These are phyloP conservation scores for Suhomyces guaymorum DNA, from an alignment of 1,139 yeast genomes.

Conservation along the genomic window DNA sequence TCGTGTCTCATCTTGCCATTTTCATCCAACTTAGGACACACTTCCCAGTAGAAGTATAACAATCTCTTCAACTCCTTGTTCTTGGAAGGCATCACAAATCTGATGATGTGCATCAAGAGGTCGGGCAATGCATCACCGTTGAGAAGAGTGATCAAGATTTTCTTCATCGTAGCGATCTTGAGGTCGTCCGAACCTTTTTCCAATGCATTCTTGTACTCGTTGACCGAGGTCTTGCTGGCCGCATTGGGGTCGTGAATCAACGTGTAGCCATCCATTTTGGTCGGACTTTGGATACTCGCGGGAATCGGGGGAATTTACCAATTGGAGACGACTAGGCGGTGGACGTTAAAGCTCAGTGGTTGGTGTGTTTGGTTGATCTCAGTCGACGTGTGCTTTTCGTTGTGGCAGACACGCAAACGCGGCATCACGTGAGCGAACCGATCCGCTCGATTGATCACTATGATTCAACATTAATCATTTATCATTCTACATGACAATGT, in stretches of 20 bases:
- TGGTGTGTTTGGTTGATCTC: constrained; percentile 8
- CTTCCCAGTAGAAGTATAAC: constrained; percentile 96
- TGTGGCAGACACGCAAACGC: background rate
- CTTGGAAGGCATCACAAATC: constrained; percentile 95
- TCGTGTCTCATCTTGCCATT: constrained; percentile 95
- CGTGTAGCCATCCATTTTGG: constrained; percentile 58
- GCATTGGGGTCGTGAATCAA: constrained; percentile 76
- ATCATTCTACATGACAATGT: background rate
- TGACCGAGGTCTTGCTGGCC: constrained; percentile 66
- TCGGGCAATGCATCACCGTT: constrained; percentile 97
- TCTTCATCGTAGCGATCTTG: constrained; percentile 88
- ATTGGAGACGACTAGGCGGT: constrained; percentile 1
- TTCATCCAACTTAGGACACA: constrained; percentile 86
- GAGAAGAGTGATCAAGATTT: constrained; percentile 79
- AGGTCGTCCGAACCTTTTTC: constrained; percentile 90
- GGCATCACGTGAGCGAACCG: constrained; percentile 9
- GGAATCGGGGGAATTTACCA: no score
- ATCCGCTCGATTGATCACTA: no score
- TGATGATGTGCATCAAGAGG: constrained; percentile 91
- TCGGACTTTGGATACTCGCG: no score
- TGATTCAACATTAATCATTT: no score
- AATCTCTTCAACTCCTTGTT: constrained; percentile 89
- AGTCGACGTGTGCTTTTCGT: constrained; percentile 14
- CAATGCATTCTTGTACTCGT: constrained; percentile 75
- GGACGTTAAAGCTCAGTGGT: constrained; percentile 1